A percentile compares a stretch with the other conserved stretches of the same genome.
Evolutionary conservation across 2,329 filamentous ascomycete species (phyloP).

Genomic region (Cladosporium colombiae): DNA sequence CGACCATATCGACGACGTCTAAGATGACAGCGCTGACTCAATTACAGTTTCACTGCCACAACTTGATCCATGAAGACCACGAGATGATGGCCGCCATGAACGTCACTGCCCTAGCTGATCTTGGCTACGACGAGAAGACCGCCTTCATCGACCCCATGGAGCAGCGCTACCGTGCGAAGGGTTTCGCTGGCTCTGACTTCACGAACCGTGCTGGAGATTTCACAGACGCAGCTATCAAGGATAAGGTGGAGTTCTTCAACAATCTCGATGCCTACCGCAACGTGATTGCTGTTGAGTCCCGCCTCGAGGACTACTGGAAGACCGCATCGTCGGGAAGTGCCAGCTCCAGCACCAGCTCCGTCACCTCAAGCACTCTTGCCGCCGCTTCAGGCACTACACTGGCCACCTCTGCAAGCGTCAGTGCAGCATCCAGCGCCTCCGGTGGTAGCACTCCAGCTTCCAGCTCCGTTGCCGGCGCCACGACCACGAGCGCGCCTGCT

Average conservation of each 20-base stretch:
- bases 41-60: constrained; percentile 44
- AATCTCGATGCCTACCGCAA: constrained; percentile 36
- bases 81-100: constrained; percentile 49
- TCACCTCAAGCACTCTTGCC: background rate
- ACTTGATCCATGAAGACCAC: constrained; percentile 48
- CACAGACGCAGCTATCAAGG: constrained; percentile 27
- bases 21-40: background rate
- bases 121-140: constrained; percentile 37
- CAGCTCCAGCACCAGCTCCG: background rate
- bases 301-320: constrained; percentile 35
- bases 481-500: background rate
- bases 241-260: constrained; percentile 38
- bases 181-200: constrained; percentile 23
- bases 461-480: background rate
- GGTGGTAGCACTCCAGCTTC: background rate
- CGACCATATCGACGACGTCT: background rate
- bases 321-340: constrained; percentile 8
- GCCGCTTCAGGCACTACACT: background rate
- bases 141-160: constrained; percentile 30
- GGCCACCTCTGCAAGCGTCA: too few relatives aligned
- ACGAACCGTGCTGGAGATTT: constrained; percentile 24
- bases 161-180: constrained; percentile 27
- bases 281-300: constrained; percentile 30
- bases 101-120: constrained; percentile 39
- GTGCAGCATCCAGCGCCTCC: too few relatives aligned